Conservation (phyloP, 1,284 basidiomycete species). For the Pulveroboletus sp. region DNA sequence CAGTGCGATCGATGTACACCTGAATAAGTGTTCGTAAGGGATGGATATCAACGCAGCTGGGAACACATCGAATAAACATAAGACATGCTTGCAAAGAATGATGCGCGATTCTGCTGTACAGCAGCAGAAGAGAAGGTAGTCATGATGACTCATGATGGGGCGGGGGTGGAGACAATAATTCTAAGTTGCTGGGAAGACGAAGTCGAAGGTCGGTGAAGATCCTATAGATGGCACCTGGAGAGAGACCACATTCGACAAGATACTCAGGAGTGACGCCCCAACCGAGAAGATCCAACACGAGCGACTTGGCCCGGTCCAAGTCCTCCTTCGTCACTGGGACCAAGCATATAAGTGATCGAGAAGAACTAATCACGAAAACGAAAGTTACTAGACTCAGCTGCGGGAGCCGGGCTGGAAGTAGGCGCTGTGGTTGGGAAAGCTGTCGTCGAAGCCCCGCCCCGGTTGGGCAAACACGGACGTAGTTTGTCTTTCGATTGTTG, state of each 20-base stretch:
- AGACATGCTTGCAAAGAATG: background rate
- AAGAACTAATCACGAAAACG: background rate
- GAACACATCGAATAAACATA: background rate
- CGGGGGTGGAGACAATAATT: background rate
- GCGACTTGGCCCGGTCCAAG: slow-evolving; percentile 41
- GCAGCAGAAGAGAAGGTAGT: background rate
- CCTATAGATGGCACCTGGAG: slow-evolving; percentile 38
- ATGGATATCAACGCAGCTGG: background rate
- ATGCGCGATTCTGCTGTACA: too few species aligned
- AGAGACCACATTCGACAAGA: slow-evolving; percentile 44
- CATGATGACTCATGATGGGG: slow-evolving; percentile 1
- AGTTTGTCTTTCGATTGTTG: background rate
- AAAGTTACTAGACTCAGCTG: slow-evolving; percentile 13
- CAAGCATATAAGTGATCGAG: background rate
- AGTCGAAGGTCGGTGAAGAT: slow-evolving; percentile 45
- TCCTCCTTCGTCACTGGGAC: slow-evolving; percentile 37
- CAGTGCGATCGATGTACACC: background rate
- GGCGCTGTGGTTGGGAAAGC: background rate
- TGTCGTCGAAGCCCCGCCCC: background rate
- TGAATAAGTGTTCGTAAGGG: background rate
- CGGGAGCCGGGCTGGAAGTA: background rate
- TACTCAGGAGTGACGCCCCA: slow-evolving; percentile 48
- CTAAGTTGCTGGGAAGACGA: slow-evolving; percentile 32
- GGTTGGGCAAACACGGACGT: background rate
- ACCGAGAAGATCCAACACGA: slow-evolving; percentile 47